Evolutionary conservation across 176 grass and related monocot species (phyloP).

Genomic region (Saccharum spontaneum): DNA sequence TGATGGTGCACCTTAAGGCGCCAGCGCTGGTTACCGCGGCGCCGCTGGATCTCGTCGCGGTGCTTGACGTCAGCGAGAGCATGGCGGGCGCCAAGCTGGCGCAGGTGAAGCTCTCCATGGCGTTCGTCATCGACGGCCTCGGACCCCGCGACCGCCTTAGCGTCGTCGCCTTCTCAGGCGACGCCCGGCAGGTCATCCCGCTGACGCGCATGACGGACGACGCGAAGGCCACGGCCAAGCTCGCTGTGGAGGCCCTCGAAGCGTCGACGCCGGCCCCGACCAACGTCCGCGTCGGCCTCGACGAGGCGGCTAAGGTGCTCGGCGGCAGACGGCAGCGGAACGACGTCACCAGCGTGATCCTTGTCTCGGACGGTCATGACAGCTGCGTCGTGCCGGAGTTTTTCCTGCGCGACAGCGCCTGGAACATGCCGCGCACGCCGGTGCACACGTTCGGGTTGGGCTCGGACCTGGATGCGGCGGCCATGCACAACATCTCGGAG

Average conservation of each 20-base stretch:
- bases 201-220: no score
- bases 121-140: not conserved
- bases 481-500: not conserved
- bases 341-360: not conserved
- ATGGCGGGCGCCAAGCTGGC: constrained; percentile 70
- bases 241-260: no score
- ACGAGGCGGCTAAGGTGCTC: not conserved
- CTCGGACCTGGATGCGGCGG: no score
- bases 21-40: not conserved
- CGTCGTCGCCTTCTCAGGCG: no score
- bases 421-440: no score
- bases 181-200: no score
- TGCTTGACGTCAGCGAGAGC: constrained; percentile 75
- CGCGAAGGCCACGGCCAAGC: no score
- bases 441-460: not conserved
- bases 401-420: not conserved
- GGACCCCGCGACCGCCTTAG: not conserved
- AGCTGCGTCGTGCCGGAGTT: no score
- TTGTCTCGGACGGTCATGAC: not conserved
- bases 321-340: fast-evolving
- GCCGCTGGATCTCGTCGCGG: constrained; percentile 59
- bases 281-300: not conserved
- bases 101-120: constrained; percentile 14
- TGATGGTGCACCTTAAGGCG: constrained; percentile 47
- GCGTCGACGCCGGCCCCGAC: no score